Base-by-base conservation (phyloP, 495 filamentous ascomycete species). In the Podospora didyma region DNA sequence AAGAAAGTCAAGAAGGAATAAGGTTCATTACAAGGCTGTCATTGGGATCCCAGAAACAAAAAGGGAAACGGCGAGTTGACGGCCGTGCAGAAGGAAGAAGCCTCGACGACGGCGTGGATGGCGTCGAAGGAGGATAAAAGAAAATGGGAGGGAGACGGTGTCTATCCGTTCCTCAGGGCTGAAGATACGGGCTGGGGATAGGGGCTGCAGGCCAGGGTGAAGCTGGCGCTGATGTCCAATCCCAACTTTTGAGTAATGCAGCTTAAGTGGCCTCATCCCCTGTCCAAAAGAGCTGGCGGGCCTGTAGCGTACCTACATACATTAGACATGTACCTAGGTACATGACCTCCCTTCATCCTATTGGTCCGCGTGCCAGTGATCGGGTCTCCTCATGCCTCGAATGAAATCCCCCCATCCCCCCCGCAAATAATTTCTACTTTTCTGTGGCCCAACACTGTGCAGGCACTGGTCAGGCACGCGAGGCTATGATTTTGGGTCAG, bases 1-100 rank as follows among this genome's bases (percentile, higher is more conserved):
- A 78, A 78, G 62, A 74, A 79, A 62, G 73, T 75, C 78, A 63
- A 62, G 70, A 69, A 76, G 74, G 65, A 50, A 35, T 51, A 75
- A 73, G 39, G 46, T 48, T 60, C 62, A 76, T 79, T 75, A 77
- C 67, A 75, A 75, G 56, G 66, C 62, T 41, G 65, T 66, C 67
- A 64, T 64, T 37, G 60, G 26, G 53, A 55, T 53, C 52, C 59
- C 45, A 54, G 39, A 42, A 14, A 17, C 39, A 56, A 45, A 11
- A 42, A 31, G 47, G 39, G 48, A 56, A 48, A 44, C 31, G 50
- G n/a, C 20, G 17, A 22, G n/a, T 42, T 39, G 44, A 17, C 7
- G 46, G 28, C 4, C 34, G 53, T 49, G 54, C 44, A 23, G 23
- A 54, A 37, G 34, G 41, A 49, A 11, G 48, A 11, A 20, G 22